Evolutionary conservation across 2,329 filamentous ascomycete genomes (phyloP).

Genomic region (Fusarium neocosmosporiellum): DNA sequence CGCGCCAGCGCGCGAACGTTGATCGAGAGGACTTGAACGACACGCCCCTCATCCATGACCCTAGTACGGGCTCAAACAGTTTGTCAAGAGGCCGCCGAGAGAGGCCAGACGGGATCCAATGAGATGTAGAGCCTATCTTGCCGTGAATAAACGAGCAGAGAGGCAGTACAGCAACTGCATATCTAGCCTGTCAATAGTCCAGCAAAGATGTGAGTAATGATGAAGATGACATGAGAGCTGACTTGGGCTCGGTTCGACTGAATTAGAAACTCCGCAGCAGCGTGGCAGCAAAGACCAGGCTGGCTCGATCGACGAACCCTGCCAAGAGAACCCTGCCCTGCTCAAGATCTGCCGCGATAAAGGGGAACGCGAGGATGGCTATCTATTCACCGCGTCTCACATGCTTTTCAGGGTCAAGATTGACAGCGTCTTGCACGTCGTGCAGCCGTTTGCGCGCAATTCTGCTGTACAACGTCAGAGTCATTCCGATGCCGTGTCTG

Average conservation of each 20-base stretch:
- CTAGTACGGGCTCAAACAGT: not conserved
- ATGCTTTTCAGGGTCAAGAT: conserved; percentile 33
- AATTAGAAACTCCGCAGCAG: conserved; percentile 20
- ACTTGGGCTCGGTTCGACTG: conserved; percentile 28
- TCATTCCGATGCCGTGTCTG: not conserved
- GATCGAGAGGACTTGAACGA: conserved; percentile 26
- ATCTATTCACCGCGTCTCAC: conserved; percentile 34
- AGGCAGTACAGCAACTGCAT: conserved; percentile 13
- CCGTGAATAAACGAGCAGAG: conserved; percentile 18
- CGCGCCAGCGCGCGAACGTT: conserved; percentile 26
- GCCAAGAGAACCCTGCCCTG: conserved; percentile 18
- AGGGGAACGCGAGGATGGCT: conserved; percentile 14
- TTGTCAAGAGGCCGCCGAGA: conserved; percentile 8
- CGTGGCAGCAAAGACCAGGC: conserved; percentile 8
- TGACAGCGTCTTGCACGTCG: conserved; percentile 5
- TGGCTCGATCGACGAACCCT: conserved; percentile 18
- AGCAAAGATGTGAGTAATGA: not conserved
- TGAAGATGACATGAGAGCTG: conserved; percentile 30
- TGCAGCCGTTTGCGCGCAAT: conserved; percentile 3
- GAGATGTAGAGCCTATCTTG: not conserved
- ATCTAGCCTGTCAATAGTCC: conserved; percentile 6
- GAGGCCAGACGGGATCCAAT: conserved; percentile 1
- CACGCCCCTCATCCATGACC: conserved; percentile 30
- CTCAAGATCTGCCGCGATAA: conserved; percentile 20
- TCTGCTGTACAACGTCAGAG: not conserved